Evolutionary conservation across 441 rosid genomes (phyloP), one percentile per base, ranked within the genome.

Genomic region (Populus tomentosa): DNA sequence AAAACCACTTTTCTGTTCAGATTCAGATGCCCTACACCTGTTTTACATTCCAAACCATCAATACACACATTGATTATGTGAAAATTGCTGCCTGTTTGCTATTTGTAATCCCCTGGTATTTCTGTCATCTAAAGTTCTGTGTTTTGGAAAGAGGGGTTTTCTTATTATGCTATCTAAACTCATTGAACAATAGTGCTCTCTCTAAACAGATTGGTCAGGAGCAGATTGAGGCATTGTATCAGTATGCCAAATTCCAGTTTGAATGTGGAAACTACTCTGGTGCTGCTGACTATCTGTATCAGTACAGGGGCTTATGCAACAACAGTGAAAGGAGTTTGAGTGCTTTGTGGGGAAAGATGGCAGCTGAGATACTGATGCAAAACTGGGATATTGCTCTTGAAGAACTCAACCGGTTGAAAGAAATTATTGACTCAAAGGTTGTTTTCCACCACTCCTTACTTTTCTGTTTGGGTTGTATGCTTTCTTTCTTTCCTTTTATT

Each of bases 191-290:
- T 32, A 3, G 32, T 67, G 26, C 42, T 56, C 3, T 63, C 64
- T 35, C 40, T 78, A 2, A 67, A 62, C 91, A 96, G 99, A 92
- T 96, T 84, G 99, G 99, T 77, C 92, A 97, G 13, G 91, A 89
- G 63, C 99, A 96, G 89, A 96, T 96, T 69, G 99, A 96, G 79
- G 98, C 98, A 2, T 78, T 95, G 72, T 95, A 95, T 80, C 99
- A 95, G 88, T 96, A 90, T 84, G 97, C 98, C 5, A 96, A 94
- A 77, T 94, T 96, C 82, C 99, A 96, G 84, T 96, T 96, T 79
- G 99, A 96, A 80, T 94, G 98, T 72, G 99, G 99, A 5, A 96
- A 96, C 88, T 96, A 96, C 76, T 91, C 98, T 4, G 99, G 97
- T 82, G 99, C 97, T 76, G 93, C 99, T 78, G 99, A 96, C 77